Base-by-base conservation (phyloP, 192 early-diverging fungal genomes). In the Linnemannia elongata region DNA sequence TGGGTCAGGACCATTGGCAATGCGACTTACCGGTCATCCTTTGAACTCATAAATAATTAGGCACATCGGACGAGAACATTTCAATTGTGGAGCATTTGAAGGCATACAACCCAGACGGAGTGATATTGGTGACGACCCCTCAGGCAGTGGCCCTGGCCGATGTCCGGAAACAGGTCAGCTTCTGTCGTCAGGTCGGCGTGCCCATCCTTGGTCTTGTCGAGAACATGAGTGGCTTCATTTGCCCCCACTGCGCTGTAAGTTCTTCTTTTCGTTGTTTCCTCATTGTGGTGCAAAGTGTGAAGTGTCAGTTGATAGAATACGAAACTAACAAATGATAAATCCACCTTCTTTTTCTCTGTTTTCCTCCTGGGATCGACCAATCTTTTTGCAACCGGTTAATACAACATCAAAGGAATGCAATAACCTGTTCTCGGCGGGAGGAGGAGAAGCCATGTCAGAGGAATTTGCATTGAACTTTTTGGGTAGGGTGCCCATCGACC, bases 211-310 rank as follows among this genome's bases (percentile, higher is more conserved):
- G 98, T 8, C 91, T 99, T 24, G 89, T 99, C 33, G 98, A 99
- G 83, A 99, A 99, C 78, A 98, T 99, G 98, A 96, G 95, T 87
- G 98, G 97, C 5, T 99, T 96, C 88, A 93, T 99, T 13, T 99
- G 98, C 76, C 96, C 95, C 35, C 95, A 95, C 52, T 96, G 96
- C 87, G 86, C 92, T 71, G 93, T 91, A 89, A 78, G 90, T 90
- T 13, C n/a, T 69, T 1, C 36, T 39, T 41, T 42, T 38, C n/a
- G 20, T 9, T 41, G 20, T 9, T 75, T 20, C 6, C 55, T 33
- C 27, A 9, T 66, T 33, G 69, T 13, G 7, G 39, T 41, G 35
- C 6, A 27, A 13, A n/a, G 22, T 27, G 4, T 33, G n/a, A n/a
- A 30, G 4, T 41, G 3, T 6, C 17, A 15, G 20, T 41, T 12